Conservation (phyloP, 148 eudicot species). For the Rhododendron vialii region DNA sequence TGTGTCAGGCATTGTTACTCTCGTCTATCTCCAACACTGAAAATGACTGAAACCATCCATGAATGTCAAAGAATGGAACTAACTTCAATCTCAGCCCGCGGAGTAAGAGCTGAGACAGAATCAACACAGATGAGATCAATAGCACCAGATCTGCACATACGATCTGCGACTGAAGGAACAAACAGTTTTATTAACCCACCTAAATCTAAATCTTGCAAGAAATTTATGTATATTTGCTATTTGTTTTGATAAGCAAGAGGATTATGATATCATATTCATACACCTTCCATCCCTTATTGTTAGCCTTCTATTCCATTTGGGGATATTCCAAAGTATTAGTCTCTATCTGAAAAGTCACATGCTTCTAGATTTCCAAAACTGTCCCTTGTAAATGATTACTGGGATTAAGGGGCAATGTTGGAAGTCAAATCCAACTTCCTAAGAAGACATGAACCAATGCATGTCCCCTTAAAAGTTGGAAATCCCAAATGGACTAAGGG, state of each 20-base stretch:
- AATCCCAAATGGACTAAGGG: background rate
- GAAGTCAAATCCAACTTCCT: background rate
- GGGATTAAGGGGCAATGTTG: background rate
- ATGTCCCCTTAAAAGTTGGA: background rate
- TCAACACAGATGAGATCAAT: constrained; percentile 91
- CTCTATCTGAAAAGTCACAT: background rate
- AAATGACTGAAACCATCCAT: background rate
- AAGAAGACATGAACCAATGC: background rate
- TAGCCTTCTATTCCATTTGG: background rate
- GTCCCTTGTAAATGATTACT: background rate
- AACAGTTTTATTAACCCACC: constrained; percentile 10
- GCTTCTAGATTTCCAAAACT: background rate
- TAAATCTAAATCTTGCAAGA: background rate
- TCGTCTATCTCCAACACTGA: background rate
- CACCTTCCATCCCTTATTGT: background rate
- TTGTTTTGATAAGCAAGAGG: background rate
- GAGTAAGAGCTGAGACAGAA: constrained; percentile 97
- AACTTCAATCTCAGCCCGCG: constrained; percentile 98
- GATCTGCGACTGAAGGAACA: constrained; percentile 76
- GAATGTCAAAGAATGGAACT: constrained; percentile 1
- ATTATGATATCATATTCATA: background rate
- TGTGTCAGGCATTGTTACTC: constrained; percentile 9
- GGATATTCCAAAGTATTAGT: background rate
- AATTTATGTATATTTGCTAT: background rate
- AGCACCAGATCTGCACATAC: constrained; percentile 97